Evolutionary conservation across 2,329 filamentous ascomycete species (phyloP).

Genomic region (Diaporthe longicolla): DNA sequence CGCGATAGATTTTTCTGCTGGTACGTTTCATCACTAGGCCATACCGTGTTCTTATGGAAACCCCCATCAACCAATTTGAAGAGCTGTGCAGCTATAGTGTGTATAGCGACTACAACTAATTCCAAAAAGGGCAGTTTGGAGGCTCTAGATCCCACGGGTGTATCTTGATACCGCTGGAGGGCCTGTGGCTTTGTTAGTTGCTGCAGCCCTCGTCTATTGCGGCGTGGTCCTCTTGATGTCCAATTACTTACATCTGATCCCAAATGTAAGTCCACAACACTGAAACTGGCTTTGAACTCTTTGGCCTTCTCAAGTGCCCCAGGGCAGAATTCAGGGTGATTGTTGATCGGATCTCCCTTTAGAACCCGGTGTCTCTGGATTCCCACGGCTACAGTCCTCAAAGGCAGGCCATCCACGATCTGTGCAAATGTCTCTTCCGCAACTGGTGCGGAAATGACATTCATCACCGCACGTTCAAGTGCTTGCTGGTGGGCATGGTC

Average conservation of each 20-base stretch:
- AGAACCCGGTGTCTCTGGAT: slow-evolving; percentile 1
- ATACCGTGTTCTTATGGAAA: background rate
- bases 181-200: background rate
- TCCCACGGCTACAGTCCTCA: background rate
- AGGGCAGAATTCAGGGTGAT: slow-evolving; percentile 6
- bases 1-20: background rate
- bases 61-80: slow-evolving; percentile 5
- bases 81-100: background rate
- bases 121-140: slow-evolving; percentile 11
- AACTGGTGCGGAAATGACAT: background rate
- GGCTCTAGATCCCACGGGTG: slow-evolving; percentile 1
- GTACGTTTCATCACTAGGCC: slow-evolving; percentile 8
- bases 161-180: slow-evolving; percentile 22
- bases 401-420: slow-evolving; percentile 14
- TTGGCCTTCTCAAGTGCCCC: background rate
- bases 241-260: background rate
- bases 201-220: background rate
- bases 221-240: background rate
- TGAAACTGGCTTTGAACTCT: background rate
- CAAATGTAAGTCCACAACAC: background rate
- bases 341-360: background rate
- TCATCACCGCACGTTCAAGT: background rate
- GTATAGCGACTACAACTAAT: background rate
- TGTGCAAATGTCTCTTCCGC: slow-evolving; percentile 15
- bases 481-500: slow-evolving; percentile 7